A percentile compares a stretch with the other conserved stretches of the same genome.
These are phyloP conservation scores for Phaeomoniella chlamydospora DNA, from an alignment of 2,329 filamentous ascomycete species.

Conservation along the genomic window DNA sequence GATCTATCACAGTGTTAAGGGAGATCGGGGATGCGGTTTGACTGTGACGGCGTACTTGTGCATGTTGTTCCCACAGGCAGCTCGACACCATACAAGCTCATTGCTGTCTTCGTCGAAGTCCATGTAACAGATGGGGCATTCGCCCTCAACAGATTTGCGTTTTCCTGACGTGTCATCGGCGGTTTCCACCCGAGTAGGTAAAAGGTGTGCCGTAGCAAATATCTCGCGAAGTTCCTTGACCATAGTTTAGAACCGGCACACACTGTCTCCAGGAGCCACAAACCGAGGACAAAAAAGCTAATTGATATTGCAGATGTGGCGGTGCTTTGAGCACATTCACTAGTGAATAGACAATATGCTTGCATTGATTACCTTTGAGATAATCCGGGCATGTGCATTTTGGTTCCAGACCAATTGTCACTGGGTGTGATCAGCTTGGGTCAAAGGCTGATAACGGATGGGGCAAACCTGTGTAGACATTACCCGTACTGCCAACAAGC, in stretches of 20 bases:
- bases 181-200: slow-evolving; percentile 23
- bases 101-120: slow-evolving; percentile 31
- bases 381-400: slow-evolving; percentile 41
- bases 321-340: slow-evolving; percentile 42
- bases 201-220: slow-evolving; percentile 36
- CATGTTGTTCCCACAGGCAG: slow-evolving; percentile 49
- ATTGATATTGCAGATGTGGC: slow-evolving; percentile 41
- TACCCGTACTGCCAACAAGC: slow-evolving; percentile 47
- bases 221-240: slow-evolving; percentile 39
- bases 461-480: slow-evolving; percentile 34
- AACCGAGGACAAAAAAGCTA: slow-evolving; percentile 40
- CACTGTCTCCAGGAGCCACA: slow-evolving; percentile 5
- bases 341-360: slow-evolving; percentile 33
- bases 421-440: slow-evolving; percentile 7
- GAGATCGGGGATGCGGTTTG: neutral
- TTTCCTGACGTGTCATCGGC: slow-evolving; percentile 12
- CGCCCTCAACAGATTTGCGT: slow-evolving; percentile 44
- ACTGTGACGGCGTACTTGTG: slow-evolving; percentile 26
- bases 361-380: slow-evolving; percentile 44
- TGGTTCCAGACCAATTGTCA: slow-evolving; percentile 36
- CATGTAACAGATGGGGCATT: slow-evolving; percentile 50
- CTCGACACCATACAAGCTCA: slow-evolving; percentile 42
- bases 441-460: neutral
- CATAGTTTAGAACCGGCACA: neutral
- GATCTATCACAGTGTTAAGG: slow-evolving; percentile 3